Base-by-base conservation (phyloP, 257 asterid genomes). In the Solanum microdontum region DNA sequence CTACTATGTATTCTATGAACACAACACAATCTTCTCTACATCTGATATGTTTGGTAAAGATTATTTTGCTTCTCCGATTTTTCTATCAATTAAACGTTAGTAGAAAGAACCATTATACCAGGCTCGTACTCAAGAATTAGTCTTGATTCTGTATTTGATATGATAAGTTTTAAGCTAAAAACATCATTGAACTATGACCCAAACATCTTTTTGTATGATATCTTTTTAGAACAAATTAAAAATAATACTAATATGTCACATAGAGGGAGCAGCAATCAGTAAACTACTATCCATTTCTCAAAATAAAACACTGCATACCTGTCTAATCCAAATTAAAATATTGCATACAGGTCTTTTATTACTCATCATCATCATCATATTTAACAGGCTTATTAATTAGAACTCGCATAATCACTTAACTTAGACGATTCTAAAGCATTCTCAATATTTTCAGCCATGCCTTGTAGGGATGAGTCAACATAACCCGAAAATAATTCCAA, bases 391-490 rank as follows among this genome's bases (percentile, higher is more conserved):
- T 19, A 19, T 55, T 55, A 55, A 55, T 74, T 9, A 36, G 21
- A 26, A 23, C 45, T 36, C 3, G 15, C 40, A 43, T 40, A 72
- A 21, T 51, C 19, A 87, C 70, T n/a, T 6, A 51, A 17, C n/a
- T 51, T 6, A 15, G 60, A 51, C 23, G 8, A 73, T 33, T 58
- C 77, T 75, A 94, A 84, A 32, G 87, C 92, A 60, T 88, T 93
- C 92, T 93, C 92, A 64, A 95, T 87, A 32, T 91, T 94, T 84
- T 88, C 82, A 1, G 93, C 94, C 90, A 94, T 89, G 39, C 93
- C 94, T 87, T 90, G 92, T 51, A 94, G 89, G 32, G 89, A 34
- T 1, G 58, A n/a, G 26, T 89, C 90, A 32, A 95, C 6, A 88
- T 92, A 91, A 77, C 73, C 55, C 5, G 83, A 85, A 82, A 94